phyloP scores from a whole-genome alignment of 345 rosid species.

The Brassica cretica region DNA sequence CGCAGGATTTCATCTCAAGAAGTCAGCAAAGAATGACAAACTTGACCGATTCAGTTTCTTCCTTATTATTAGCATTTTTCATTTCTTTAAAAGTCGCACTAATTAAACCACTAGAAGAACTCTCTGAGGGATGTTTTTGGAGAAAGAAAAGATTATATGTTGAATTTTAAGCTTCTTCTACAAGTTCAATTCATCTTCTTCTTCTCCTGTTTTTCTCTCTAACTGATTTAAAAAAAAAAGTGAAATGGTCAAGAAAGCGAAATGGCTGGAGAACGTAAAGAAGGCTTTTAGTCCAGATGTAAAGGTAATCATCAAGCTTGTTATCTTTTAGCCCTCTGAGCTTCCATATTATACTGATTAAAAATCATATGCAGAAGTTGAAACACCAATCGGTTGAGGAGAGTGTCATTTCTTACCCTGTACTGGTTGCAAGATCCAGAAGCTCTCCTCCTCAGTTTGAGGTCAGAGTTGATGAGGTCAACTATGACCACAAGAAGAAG shows the following conservation, averaged over 20 bases:
- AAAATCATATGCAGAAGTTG: conserved; percentile 22
- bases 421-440: conserved; percentile 40
- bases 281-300: conserved; percentile 77
- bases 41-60: conserved; percentile 34
- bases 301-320: conserved; percentile 17
- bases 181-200: conserved; percentile 19
- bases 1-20: neutral
- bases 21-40: neutral
- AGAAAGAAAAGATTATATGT: neutral
- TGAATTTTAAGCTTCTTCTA: neutral
- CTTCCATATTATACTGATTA: neutral
- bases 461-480: conserved; percentile 45
- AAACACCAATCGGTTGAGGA: conserved; percentile 36
- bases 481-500: conserved; percentile 42
- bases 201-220: neutral
- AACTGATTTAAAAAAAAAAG: neutral
- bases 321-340: neutral
- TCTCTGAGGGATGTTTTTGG: neutral
- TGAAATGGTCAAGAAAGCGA: conserved; percentile 82
- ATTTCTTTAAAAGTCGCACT: neutral
- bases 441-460: conserved; percentile 52
- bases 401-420: conserved; percentile 50
- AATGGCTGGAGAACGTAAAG: conserved; percentile 87
- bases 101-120: neutral
- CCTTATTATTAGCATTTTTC: neutral